These are phyloP conservation scores for Coemansia sp. DNA, from an alignment of 192 early-diverging fungal species.

Conservation along the genomic window DNA sequence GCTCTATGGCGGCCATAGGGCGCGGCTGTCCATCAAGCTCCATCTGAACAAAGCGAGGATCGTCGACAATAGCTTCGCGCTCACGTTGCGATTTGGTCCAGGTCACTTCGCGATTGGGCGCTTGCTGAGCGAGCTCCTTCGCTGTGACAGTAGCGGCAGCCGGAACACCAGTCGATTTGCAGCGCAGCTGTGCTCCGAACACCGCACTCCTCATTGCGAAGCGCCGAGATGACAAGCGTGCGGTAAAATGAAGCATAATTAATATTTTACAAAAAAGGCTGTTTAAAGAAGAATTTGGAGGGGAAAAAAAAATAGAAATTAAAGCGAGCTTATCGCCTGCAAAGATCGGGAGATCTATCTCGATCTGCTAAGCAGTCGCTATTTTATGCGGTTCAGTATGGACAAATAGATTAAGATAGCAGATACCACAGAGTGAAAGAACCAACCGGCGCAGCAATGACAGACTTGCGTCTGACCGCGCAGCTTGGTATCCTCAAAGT, in stretches of 20 bases:
- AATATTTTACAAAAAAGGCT: background rate
- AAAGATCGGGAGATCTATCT: background rate
- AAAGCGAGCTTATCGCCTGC: background rate
- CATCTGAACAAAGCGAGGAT: slow-evolving; percentile 86
- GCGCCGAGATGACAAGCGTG: slow-evolving; percentile 34
- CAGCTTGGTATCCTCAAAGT: too few relatives aligned
- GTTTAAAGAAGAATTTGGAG: background rate
- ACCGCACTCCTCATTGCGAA: background rate
- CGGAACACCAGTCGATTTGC: slow-evolving; percentile 42
- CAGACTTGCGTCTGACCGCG: too few relatives aligned
- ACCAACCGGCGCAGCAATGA: too few relatives aligned
- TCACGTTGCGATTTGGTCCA: slow-evolving; percentile 81
- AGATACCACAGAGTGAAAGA: too few relatives aligned
- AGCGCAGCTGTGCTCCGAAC: slow-evolving; percentile 17
- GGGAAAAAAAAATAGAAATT: background rate
- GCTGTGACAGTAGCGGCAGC: slow-evolving; percentile 16
- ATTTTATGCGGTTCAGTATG: background rate
- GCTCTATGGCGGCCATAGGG: slow-evolving; percentile 86
- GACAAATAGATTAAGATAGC: too few relatives aligned
- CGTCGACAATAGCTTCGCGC: slow-evolving; percentile 67
- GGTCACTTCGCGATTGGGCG: slow-evolving; percentile 69
- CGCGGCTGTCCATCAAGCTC: slow-evolving; percentile 84
- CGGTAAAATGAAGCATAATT: slow-evolving; percentile 25
- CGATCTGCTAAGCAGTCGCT: background rate
- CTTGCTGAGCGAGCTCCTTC: slow-evolving; percentile 61